phyloP scores from a whole-genome alignment of 2,329 filamentous ascomycete species.

The Aspergillus sp. region DNA sequence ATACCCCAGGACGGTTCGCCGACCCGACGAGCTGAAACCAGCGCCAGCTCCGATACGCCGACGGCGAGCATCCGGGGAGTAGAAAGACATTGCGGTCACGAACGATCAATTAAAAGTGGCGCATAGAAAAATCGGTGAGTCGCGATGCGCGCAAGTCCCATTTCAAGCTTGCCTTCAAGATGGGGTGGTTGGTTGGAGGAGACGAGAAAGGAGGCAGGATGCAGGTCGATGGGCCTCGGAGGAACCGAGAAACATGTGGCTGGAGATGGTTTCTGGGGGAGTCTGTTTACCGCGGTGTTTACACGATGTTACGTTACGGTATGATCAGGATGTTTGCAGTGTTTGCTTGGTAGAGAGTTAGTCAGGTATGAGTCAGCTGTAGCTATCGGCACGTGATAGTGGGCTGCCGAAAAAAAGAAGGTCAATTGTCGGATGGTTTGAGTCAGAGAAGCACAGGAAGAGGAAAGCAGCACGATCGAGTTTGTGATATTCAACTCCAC shows the following conservation, averaged over 20 bases:
- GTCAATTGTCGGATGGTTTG: neutral
- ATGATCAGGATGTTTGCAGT: conserved; percentile 19
- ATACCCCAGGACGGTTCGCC: conserved; percentile 53
- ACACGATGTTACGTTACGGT: conserved; percentile 1
- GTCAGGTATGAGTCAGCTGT: conserved; percentile 9
- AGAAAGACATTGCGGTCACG: conserved; percentile 35
- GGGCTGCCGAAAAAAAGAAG: conserved; percentile 2
- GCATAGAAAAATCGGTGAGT: conserved; percentile 23
- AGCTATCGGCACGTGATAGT: conserved; percentile 7
- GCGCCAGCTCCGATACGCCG: conserved; percentile 32
- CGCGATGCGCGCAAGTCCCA: conserved; percentile 25
- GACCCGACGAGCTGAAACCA: conserved; percentile 38
- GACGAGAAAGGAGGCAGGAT: conserved; percentile 14
- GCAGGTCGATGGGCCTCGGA: conserved; percentile 30
- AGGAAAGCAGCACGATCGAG: too few species aligned
- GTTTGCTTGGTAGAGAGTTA: conserved; percentile 18
- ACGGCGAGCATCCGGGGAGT: conserved; percentile 33
- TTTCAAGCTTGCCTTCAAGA: conserved; percentile 20
- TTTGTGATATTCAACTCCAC: neutral
- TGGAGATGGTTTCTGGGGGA: conserved; percentile 19
- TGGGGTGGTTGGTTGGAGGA: conserved; percentile 9
- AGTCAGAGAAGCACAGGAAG: neutral
- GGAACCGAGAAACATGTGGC: conserved; percentile 35
- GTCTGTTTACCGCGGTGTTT: conserved; percentile 18
- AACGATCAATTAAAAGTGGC: conserved; percentile 16